Conservation (phyloP, 2,329 filamentous ascomycete species). For the Alternaria arbusti region DNA sequence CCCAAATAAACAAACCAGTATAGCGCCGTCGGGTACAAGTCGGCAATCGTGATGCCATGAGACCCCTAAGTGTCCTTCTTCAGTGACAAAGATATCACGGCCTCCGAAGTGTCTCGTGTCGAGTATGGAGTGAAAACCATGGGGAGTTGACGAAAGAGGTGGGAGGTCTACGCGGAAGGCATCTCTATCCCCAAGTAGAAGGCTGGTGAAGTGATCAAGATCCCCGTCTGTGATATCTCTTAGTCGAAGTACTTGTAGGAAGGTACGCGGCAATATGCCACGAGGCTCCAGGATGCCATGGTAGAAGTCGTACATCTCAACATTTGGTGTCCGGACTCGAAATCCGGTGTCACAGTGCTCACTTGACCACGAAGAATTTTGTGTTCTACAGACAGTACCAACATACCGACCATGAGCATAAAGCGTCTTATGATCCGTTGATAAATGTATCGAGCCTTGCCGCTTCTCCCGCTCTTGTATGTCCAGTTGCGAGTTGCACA, state of each 20-base stretch:
- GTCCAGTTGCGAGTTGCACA: not conserved
- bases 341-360: accelerated
- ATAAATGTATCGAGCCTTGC: not conserved
- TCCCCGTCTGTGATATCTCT: too few species aligned
- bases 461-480: not conserved
- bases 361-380: not conserved
- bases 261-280: not conserved
- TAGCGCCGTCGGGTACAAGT: not conserved
- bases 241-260: not conserved
- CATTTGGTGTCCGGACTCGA: accelerated
- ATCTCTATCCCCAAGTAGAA: not conserved
- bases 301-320: not conserved
- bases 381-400: not conserved
- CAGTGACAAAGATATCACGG: not conserved
- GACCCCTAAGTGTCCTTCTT: not conserved
- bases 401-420: not conserved
- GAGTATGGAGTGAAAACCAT: too few species aligned
- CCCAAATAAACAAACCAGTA: not conserved
- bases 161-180: not conserved
- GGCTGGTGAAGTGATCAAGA: not conserved
- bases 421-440: not conserved
- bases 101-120: too few species aligned
- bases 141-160: too few species aligned
- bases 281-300: accelerated
- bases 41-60: not conserved